These are phyloP conservation scores for Malassezia caprae DNA, from an alignment of 1,284 basidiomycete genomes.

Conservation along the genomic window DNA sequence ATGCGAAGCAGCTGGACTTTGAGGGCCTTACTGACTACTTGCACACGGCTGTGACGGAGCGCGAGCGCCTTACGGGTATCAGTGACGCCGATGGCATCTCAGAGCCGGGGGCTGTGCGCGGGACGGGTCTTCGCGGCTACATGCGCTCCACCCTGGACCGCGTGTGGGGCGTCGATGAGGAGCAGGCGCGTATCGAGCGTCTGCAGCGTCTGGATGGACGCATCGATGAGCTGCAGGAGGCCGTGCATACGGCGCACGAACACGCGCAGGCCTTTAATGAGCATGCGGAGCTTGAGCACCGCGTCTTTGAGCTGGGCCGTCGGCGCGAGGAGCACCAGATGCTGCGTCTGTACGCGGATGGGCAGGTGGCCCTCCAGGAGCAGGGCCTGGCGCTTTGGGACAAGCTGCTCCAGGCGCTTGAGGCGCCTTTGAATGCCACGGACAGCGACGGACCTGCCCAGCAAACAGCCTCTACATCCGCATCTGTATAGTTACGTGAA, in stretches of 20 bases:
- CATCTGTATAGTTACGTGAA: neutral
- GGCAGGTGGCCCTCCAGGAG: constrained; percentile 74
- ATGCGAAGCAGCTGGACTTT: constrained; percentile 97
- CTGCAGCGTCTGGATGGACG: constrained; percentile 83
- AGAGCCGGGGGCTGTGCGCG: constrained; percentile 51
- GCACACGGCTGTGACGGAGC: constrained; percentile 75
- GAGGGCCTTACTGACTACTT: constrained; percentile 94
- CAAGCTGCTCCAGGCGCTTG: constrained; percentile 7
- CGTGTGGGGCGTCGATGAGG: constrained; percentile 81
- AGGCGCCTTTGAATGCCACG: neutral
- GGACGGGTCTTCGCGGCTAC: constrained; percentile 66
- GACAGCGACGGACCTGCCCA: neutral
- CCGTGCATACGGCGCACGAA: constrained; percentile 85
- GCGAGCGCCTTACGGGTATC: constrained; percentile 61
- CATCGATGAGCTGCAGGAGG: constrained; percentile 96
- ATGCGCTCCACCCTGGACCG: constrained; percentile 87
- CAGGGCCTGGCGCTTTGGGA: constrained; percentile 19
- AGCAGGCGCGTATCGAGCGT: constrained; percentile 78
- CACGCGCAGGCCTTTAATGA: constrained; percentile 90
- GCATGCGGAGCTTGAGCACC: constrained; percentile 80
- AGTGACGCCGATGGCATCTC: constrained; percentile 28
- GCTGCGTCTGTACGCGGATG: constrained; percentile 74
- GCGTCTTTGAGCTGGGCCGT: constrained; percentile 77
- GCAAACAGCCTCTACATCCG: neutral
- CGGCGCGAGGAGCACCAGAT: constrained; percentile 92